These are phyloP conservation scores for Daldinia caldariorum DNA, from an alignment of 495 filamentous ascomycete species.

Conservation along the genomic window DNA sequence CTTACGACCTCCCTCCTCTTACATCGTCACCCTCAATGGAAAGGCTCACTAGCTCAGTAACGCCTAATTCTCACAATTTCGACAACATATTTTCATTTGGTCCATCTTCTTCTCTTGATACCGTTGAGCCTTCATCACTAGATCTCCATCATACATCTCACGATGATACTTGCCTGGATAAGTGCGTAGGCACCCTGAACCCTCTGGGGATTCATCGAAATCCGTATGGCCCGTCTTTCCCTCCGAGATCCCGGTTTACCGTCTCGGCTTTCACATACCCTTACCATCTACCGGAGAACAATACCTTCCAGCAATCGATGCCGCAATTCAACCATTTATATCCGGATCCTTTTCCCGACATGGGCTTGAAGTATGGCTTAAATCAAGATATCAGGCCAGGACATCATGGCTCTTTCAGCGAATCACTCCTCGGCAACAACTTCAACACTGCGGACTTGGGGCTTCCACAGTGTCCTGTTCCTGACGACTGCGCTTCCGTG, in stretches of 20 bases:
- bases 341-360: constrained; percentile 18
- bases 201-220: constrained; percentile 20
- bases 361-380: constrained; percentile 21
- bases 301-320: constrained; percentile 16
- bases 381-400: constrained; percentile 4
- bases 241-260: constrained; percentile 15
- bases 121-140: constrained; percentile 36
- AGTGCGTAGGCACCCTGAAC: constrained; percentile 42
- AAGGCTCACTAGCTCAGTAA: constrained; percentile 15
- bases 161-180: constrained; percentile 55
- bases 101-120: constrained; percentile 21
- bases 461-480: constrained; percentile 10
- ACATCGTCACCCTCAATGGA: constrained; percentile 31
- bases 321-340: constrained; percentile 12
- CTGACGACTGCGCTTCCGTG: constrained; percentile 40
- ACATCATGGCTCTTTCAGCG: constrained; percentile 27
- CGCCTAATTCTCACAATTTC: constrained; percentile 18
- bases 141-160: constrained; percentile 46
- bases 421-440: constrained; percentile 27
- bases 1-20: constrained; percentile 16
- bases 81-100: constrained; percentile 18
- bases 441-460: constrained; percentile 37
- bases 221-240: constrained; percentile 7
- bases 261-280: constrained; percentile 10
- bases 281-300: constrained; percentile 22